Evolutionary conservation across 306 rosid genomes (phyloP), one percentile per base, ranked within the genome.

Genomic region (Erythrophleum fordii): DNA sequence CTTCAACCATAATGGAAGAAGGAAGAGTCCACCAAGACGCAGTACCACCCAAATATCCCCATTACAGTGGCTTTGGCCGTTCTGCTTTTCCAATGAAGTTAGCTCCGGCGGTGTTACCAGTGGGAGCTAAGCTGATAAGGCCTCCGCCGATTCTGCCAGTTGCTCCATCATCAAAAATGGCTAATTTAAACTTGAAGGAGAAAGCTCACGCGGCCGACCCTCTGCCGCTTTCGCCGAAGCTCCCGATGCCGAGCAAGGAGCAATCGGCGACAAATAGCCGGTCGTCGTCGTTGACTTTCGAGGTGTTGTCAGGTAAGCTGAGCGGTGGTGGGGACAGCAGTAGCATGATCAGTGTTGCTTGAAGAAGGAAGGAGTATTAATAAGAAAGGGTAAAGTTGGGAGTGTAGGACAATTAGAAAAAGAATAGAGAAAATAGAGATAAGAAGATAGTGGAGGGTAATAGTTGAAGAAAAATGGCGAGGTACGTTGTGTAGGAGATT

Each of bases 291-390:
- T 81, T 95, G 0, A 48, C 88, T 76, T 92, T 91, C 66, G 90
- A 87, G 80, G 58, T 82, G 44, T 85, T 91, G 86, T 71, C 97
- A 2, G 90, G 86, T 7, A 84, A 84, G 69, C 86, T 84, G 73
- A 55, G 72, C 48, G 69, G 80, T 12, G 84, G 90, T 45, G 95
- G 93, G 13, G 97, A 95, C 75, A 14, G 37, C 66, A 65, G 1
- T 34, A 83, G 87, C 67, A 90, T 92, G 59, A 90, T 95, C 11
- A 91, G 91, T 49, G 98, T 95, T 80, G 97, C 97, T 73, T 95
- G 84, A 92, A 56, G 72, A 22, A 65, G 59, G 13, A 22, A 64
- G 11, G 7, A 5, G 13, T 35, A 3, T 42, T 9, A 42, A 42
- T 9, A 1, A 42, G 13, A 8, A 42, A 42, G 46, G 18, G 0